A percentile compares a stretch with the other conserved stretches of the same genome.
Conservation (phyloP, 306 rosid genomes). For the Cucumis hystrix region DNA sequence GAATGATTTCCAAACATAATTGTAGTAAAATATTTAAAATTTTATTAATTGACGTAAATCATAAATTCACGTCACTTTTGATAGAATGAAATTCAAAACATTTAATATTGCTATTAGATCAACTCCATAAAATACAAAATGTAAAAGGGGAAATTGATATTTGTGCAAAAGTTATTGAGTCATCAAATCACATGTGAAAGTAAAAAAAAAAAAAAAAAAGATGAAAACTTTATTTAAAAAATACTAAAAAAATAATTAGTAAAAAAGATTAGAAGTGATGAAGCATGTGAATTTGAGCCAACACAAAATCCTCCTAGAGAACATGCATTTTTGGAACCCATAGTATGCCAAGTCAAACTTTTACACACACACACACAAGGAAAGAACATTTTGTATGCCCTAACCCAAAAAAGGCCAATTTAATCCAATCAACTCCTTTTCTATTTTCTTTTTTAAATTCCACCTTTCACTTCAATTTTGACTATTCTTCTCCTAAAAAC, state of each 20-base stretch:
- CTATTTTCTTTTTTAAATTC: not conserved
- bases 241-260: not conserved
- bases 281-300: not conserved
- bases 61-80: too few relatives aligned
- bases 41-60: too few relatives aligned
- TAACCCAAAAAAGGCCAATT: not conserved
- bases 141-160: too few relatives aligned
- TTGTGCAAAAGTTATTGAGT: too few relatives aligned
- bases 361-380: not conserved
- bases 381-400: not conserved
- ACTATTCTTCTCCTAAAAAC: not conserved
- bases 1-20: too few relatives aligned
- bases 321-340: not conserved
- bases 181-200: not conserved
- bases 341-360: not conserved
- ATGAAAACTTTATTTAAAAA: not conserved
- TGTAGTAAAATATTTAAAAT: too few relatives aligned
- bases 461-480: not conserved
- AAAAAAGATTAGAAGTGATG: not conserved
- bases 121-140: too few relatives aligned
- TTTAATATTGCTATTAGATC: too few relatives aligned
- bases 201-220: not conserved
- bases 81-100: too few relatives aligned
- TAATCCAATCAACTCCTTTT: not conserved
- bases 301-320: not conserved